phyloP scores from a whole-genome alignment of 768 basidiomycete genomes.

The Boletus speciosus region DNA sequence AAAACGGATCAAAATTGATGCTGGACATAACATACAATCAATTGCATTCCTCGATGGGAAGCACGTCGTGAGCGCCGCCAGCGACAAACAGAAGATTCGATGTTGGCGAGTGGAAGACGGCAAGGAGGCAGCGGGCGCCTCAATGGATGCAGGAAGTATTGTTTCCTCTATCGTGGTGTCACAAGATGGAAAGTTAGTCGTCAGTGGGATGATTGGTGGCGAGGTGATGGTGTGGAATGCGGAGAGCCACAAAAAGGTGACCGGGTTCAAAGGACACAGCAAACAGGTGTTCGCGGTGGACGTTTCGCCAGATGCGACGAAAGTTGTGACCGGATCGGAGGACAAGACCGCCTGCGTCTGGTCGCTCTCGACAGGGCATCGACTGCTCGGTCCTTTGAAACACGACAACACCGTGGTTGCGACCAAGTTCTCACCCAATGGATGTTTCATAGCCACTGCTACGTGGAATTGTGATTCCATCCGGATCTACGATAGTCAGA shows the following conservation, averaged over 20 bases:
- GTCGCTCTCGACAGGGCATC: neutral
- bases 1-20: neutral
- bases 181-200: neutral
- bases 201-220: neutral
- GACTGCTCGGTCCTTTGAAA: neutral
- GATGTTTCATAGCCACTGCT: neutral
- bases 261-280: neutral
- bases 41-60: neutral
- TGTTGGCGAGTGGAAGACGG: neutral
- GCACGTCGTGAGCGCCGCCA: neutral
- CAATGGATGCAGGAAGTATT: neutral
- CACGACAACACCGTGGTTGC: neutral
- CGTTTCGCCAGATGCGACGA: neutral
- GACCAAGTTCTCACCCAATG: slow-evolving; percentile 4
- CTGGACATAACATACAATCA: neutral
- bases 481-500: neutral
- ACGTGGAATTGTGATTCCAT: neutral
- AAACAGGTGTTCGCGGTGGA: neutral
- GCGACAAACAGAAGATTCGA: neutral
- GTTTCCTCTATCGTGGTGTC: neutral
- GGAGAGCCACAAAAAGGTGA: neutral
- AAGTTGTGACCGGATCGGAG: neutral
- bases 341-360: neutral
- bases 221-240: neutral
- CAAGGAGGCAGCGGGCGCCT: neutral